A percentile compares a stretch with the other conserved stretches of the same genome.
phyloP scores from a whole-genome alignment of 2,329 filamentous ascomycete genomes.

The Alternaria burnsii region DNA sequence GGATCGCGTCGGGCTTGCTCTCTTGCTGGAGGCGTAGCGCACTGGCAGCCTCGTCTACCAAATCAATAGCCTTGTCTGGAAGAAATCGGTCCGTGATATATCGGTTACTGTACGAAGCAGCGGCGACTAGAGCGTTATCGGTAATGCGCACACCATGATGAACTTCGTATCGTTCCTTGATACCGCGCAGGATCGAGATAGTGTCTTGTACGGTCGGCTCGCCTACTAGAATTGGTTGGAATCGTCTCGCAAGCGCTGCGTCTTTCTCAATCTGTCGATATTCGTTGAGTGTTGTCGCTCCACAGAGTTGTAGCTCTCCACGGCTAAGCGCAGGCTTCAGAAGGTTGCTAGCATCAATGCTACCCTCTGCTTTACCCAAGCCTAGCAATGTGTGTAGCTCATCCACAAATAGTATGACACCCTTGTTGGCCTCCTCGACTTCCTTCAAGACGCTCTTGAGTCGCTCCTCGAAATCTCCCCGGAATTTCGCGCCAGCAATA shows the following conservation, averaged over 20 bases:
- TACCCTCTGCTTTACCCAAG: slow-evolving; percentile 92
- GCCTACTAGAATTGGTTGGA: slow-evolving; percentile 93
- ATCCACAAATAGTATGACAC: slow-evolving; percentile 94
- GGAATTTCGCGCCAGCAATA: slow-evolving; percentile 94
- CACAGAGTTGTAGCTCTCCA: slow-evolving; percentile 93
- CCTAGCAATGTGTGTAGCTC: slow-evolving; percentile 92
- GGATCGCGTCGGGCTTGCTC: slow-evolving; percentile 94
- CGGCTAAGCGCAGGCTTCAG: slow-evolving; percentile 92
- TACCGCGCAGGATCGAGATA: slow-evolving; percentile 92
- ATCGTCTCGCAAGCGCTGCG: slow-evolving; percentile 87
- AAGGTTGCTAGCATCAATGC: slow-evolving; percentile 94
- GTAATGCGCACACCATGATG: slow-evolving; percentile 97
- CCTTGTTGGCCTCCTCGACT: slow-evolving; percentile 86
- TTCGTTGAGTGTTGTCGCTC: slow-evolving; percentile 91
- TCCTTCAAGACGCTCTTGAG: slow-evolving; percentile 91
- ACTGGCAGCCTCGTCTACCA: slow-evolving; percentile 95
- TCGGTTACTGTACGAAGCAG: slow-evolving; percentile 89
- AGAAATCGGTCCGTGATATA: slow-evolving; percentile 97
- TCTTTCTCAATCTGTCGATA: slow-evolving; percentile 97
- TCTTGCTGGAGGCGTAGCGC: slow-evolving; percentile 92
- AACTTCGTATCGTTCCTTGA: slow-evolving; percentile 97
- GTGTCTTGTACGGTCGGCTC: slow-evolving; percentile 92
- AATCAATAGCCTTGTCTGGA: slow-evolving; percentile 95
- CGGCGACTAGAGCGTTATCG: slow-evolving; percentile 88
- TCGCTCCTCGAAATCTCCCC: slow-evolving; percentile 95